These are phyloP conservation scores for Chytriomyces sp. DNA, from an alignment of 192 early-diverging fungal genomes.

Conservation along the genomic window DNA sequence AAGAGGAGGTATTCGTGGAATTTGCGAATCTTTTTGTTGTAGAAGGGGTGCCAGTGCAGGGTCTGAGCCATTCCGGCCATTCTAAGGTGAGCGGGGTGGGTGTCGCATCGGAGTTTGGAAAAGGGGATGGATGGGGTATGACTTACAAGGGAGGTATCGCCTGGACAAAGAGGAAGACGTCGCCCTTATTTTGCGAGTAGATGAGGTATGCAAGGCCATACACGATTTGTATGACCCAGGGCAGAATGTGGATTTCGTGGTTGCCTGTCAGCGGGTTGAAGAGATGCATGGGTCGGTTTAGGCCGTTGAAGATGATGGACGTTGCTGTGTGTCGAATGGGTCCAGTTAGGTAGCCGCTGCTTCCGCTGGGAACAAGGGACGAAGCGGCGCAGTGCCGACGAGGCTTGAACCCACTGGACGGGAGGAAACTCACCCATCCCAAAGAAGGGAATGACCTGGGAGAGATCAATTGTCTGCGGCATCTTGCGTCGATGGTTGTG, in stretches of 20 bases:
- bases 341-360: background rate
- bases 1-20: constrained; percentile 28
- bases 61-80: constrained; percentile 23
- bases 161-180: constrained; percentile 31
- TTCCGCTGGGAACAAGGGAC: background rate
- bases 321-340: background rate
- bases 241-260: constrained; percentile 26
- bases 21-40: constrained; percentile 21
- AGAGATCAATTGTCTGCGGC: constrained; percentile 9
- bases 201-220: constrained; percentile 22
- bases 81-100: background rate
- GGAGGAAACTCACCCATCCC: constrained; percentile 14
- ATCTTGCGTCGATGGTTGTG: no score
- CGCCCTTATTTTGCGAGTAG: constrained; percentile 19
- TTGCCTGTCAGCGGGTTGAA: constrained; percentile 3
- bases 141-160: constrained; percentile 14
- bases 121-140: background rate
- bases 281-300: constrained; percentile 17
- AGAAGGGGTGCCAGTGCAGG: constrained; percentile 36
- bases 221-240: constrained; percentile 31
- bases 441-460: constrained; percentile 28
- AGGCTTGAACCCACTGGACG: background rate
- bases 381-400: background rate
- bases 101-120: background rate
- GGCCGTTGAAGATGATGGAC: constrained; percentile 20